phyloP scores from a whole-genome alignment of 163 green algal species.

The Coccomyxa subellipsoidea region DNA sequence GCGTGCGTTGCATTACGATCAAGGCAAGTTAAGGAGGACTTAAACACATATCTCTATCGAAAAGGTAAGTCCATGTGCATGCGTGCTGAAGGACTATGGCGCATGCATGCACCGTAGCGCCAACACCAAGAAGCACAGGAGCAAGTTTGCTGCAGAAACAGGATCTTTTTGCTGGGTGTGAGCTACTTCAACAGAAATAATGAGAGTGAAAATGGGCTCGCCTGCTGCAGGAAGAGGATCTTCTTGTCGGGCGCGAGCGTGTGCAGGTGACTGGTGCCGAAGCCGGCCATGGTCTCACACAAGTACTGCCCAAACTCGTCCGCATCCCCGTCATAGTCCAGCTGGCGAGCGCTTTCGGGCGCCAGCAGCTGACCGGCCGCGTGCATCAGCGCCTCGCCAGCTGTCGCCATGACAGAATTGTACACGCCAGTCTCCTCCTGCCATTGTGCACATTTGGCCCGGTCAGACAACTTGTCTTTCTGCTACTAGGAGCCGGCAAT shows the following conservation, averaged over 20 bases:
- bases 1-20: too few relatives aligned
- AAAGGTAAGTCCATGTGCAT: too few relatives aligned
- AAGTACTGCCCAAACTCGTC: conserved; percentile 43
- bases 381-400: conserved; percentile 35
- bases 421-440: conserved; percentile 40
- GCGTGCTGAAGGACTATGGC: too few relatives aligned
- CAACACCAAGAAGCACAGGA: too few relatives aligned
- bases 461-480: too few relatives aligned
- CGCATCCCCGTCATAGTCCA: conserved; percentile 17
- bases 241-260: conserved; percentile 19
- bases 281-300: conserved; percentile 47
- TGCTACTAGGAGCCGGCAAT: too few relatives aligned
- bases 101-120: too few relatives aligned
- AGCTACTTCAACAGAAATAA: not conserved
- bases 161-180: conserved; percentile 9
- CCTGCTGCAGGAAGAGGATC: conserved; percentile 29
- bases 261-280: conserved; percentile 54
- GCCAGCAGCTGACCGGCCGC: conserved; percentile 40
- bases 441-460: not conserved
- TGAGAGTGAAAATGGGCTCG: not conserved
- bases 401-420: conserved; percentile 33
- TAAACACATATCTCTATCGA: too few relatives aligned
- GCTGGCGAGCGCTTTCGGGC: not conserved
- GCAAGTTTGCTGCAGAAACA: conserved; percentile 24
- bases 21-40: too few relatives aligned